These are phyloP conservation scores for Thinopyrum obtusiflorum DNA, from an alignment of 202 grass and related monocot species.

Conservation along the genomic window DNA sequence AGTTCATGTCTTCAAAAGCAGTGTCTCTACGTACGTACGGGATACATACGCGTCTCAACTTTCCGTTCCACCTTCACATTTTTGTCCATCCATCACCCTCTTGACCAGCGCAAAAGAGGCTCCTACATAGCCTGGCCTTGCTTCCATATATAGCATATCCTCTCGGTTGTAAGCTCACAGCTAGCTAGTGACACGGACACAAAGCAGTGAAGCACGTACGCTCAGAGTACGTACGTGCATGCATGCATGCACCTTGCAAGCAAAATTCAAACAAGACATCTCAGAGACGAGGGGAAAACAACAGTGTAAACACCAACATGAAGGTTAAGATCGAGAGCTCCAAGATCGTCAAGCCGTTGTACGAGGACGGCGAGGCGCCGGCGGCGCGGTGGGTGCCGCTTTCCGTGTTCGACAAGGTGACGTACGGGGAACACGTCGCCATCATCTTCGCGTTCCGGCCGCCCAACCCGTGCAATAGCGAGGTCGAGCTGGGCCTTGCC, in stretches of 20 bases:
- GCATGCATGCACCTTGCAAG: no score
- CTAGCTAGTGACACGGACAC: not conserved
- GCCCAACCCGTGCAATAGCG: constrained; percentile 45
- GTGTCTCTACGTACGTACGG: not conserved
- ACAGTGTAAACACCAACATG: constrained; percentile 13
- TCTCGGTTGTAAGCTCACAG: no score
- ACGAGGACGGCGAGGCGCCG: not conserved
- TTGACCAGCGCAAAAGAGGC: not conserved
- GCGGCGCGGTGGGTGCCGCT: constrained; percentile 26
- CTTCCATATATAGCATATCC: no score
- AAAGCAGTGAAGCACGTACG: not conserved
- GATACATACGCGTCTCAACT: no score
- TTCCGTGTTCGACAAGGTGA: constrained; percentile 63
- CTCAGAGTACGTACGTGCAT: not conserved
- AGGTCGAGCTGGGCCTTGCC: constrained; percentile 42
- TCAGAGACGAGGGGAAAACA: not conserved
- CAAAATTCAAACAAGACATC: no score
- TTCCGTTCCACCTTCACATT: no score
- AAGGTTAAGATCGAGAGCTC: constrained; percentile 55
- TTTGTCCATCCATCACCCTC: no score
- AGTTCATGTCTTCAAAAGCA: not conserved
- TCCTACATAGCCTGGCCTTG: no score
- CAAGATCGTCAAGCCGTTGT: constrained; percentile 44
- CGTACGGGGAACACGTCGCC: constrained; percentile 45
- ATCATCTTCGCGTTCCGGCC: constrained; percentile 65